Percentiles rank a stretch among this genome's conserved stretches.
phyloP scores from a whole-genome alignment of 306 rosid genomes.

The Inga oerstediana region DNA sequence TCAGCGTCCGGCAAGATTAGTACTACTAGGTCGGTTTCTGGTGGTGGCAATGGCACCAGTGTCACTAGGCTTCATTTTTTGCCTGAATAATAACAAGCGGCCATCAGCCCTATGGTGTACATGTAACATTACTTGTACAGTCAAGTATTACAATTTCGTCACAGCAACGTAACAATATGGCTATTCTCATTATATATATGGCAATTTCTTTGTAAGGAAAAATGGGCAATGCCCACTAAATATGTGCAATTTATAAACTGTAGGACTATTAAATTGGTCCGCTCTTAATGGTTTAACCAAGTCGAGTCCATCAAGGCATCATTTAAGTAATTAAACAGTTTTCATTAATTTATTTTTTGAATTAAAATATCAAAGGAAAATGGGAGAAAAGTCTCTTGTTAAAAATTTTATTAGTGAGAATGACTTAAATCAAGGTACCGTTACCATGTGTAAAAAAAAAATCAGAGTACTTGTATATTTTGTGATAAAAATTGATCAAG shows the following conservation, averaged over 20 bases:
- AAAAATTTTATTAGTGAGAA: no score
- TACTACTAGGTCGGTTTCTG: slow-evolving; percentile 39
- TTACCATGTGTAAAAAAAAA: no score
- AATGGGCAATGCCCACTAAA: not conserved
- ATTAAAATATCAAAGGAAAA: no score
- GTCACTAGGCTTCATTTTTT: slow-evolving; percentile 75
- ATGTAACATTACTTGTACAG: slow-evolving; percentile 53
- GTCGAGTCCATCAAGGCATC: no score
- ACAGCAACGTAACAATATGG: not conserved
- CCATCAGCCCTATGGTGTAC: slow-evolving; percentile 41
- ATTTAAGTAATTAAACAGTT: no score
- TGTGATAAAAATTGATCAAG: no score
- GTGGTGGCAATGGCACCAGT: slow-evolving; percentile 47
- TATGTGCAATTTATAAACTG: not conserved
- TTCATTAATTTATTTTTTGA: no score
- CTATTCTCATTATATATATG: not conserved
- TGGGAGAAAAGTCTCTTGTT: no score
- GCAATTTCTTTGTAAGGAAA: not conserved
- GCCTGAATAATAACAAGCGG: slow-evolving; percentile 58
- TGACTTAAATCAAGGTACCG: no score
- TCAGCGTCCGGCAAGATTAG: slow-evolving; percentile 46
- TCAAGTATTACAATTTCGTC: slow-evolving; percentile 48
- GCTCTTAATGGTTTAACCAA: no score
- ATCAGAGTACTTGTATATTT: no score
- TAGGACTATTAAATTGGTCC: not conserved